Evolutionary conservation across 2,329 filamentous ascomycete genomes (phyloP), one percentile per base, ranked within the genome.

Genomic region (Aspergillus jensenii): DNA sequence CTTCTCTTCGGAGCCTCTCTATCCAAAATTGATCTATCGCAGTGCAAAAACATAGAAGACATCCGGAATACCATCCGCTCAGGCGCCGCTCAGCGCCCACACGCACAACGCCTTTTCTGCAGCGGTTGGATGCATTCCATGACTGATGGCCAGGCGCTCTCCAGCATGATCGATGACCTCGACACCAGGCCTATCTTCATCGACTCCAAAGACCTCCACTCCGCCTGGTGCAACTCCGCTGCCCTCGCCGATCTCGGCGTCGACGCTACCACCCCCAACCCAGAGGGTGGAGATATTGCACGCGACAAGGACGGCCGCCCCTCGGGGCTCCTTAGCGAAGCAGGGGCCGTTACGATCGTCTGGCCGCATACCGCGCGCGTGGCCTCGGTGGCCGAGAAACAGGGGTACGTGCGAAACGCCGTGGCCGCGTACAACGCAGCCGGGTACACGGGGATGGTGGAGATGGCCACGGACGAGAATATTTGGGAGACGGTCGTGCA

Each of bases 391-490:
- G 73, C 77, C 11, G 78, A 81, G 52, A 80, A 79, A 59, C 63
- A 74, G 47, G 62, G 62, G 0, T 74, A 74, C 1, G 65, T 82
- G 19, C 68, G 70, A n/a, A 70, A 73, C 2, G 79, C 77, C 0
- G 72, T 82, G 39, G 52, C 61, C 1, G 76, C 74, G 4, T 81
- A 81, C 55, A 76, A 76, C 54, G 63, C 68, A 0, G 74, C 75
- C 0, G 80, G 80, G 4, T 80, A 78, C 56, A 82, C 80, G 1
- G 78, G 79, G 2, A 70, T 79, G 33, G 71, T 81, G 14, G 80
- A 82, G 45, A 81, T 82, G 80, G 80, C 79, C 19, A 81, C 79
- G 74, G 78, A 81, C 58, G 79, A 81, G 50, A 77, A 75, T 46
- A 71, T 72, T 1, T 82, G 79, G 79, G 73, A 73, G 33, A 73